phyloP scores from a whole-genome alignment of 208 protist species.

The Endotrypanum monterogeii region DNA sequence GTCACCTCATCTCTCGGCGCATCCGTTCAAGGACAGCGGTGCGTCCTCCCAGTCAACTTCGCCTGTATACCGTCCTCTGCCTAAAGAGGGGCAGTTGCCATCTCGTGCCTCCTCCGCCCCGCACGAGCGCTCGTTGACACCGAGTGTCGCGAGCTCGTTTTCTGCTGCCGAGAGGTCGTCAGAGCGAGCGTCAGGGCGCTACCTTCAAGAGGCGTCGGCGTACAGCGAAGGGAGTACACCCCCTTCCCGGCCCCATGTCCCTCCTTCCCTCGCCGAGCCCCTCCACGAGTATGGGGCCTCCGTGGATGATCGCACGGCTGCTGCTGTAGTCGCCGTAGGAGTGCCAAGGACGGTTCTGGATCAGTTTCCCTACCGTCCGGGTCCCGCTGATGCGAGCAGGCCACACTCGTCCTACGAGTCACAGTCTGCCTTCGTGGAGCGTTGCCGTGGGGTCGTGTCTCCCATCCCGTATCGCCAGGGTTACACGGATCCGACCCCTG shows the following conservation, averaged over 20 bases:
- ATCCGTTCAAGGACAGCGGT: background rate
- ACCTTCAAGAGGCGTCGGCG: background rate
- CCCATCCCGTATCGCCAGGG: slow-evolving; percentile 15
- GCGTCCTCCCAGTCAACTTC: slow-evolving; percentile 1
- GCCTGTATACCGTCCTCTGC: background rate
- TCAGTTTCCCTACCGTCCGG: background rate
- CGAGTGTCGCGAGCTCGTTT: slow-evolving; percentile 3
- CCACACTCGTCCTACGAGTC: background rate
- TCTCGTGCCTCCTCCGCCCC: background rate
- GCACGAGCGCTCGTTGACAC: background rate
- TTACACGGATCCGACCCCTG: slow-evolving; percentile 25
- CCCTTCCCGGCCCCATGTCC: background rate
- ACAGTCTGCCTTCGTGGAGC: background rate
- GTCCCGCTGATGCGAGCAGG: background rate
- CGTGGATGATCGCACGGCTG: background rate
- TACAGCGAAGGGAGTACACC: background rate
- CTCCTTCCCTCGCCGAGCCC: background rate
- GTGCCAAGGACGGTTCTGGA: background rate
- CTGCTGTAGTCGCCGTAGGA: background rate
- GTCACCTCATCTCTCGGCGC: background rate
- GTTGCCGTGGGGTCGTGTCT: background rate
- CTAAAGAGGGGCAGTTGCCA: background rate
- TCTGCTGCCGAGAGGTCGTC: background rate
- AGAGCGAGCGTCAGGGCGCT: slow-evolving; percentile 10
- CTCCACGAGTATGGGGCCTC: too few species aligned